Evolutionary conservation across 495 filamentous ascomycete species (phyloP).

Genomic region (Glutinoglossum americanum): DNA sequence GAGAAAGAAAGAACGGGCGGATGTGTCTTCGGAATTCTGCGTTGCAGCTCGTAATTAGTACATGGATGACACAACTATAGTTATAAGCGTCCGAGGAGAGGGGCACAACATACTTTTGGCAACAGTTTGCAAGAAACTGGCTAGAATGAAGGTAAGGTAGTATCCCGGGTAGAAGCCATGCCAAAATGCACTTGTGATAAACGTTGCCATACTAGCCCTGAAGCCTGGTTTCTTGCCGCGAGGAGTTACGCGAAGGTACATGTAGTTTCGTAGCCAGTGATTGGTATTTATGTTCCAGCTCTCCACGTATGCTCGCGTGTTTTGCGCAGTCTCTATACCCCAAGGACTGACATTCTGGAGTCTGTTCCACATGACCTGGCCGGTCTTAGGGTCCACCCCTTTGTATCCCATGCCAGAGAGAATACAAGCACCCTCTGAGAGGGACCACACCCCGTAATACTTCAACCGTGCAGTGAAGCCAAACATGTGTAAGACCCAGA

Average conservation of each 20-base stretch:
- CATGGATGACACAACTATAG: not conserved
- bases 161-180: conserved; percentile 97
- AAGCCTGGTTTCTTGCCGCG: conserved; percentile 94
- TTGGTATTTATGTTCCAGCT: conserved; percentile 99
- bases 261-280: conserved; percentile 85
- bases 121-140: conserved; percentile 71
- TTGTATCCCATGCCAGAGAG: conserved; percentile 87
- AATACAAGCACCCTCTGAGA: conserved; percentile 90
- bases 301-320: conserved; percentile 68
- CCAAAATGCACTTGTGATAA: conserved; percentile 87
- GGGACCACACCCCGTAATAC: conserved; percentile 87
- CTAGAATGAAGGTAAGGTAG: conserved; percentile 76
- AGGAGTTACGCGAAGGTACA: conserved; percentile 88
- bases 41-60: not conserved
- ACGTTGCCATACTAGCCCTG: conserved; percentile 82
- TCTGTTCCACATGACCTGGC: conserved; percentile 71
- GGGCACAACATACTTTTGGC: conserved; percentile 51
- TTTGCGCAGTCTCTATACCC: conserved; percentile 72
- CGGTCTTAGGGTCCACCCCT: conserved; percentile 64
- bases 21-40: conserved; percentile 71
- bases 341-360: conserved; percentile 70
- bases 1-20: conserved; percentile 80
- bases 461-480: conserved; percentile 62
- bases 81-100: conserved; percentile 1
- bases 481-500: conserved; percentile 64